These are phyloP conservation scores for Serpula lacrymans DNA, from an alignment of 768 basidiomycete genomes.

Conservation along the genomic window DNA sequence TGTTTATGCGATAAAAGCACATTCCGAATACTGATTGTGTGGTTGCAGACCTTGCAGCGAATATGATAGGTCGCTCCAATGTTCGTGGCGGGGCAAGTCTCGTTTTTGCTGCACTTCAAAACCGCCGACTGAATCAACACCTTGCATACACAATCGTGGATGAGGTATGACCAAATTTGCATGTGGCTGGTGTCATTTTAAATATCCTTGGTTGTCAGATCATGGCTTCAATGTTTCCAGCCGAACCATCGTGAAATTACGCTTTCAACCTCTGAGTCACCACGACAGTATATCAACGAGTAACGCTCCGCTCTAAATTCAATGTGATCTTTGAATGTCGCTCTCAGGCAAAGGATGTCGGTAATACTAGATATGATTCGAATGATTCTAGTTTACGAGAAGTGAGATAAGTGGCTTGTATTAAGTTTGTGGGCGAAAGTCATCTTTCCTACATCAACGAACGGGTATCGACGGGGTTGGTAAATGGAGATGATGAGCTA, in stretches of 20 bases:
- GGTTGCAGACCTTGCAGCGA: constrained; percentile 80
- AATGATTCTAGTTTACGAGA: too few species aligned
- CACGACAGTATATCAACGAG: too few species aligned
- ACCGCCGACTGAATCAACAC: constrained; percentile 91
- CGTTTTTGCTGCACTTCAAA: constrained; percentile 92
- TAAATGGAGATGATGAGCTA: too few species aligned
- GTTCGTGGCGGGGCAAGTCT: constrained; percentile 89
- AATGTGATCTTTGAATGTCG: too few species aligned
- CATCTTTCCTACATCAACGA: too few species aligned
- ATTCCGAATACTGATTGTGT: neutral
- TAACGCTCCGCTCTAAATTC: too few species aligned
- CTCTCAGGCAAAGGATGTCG: too few species aligned
- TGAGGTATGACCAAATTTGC: constrained; percentile 54
- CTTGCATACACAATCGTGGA: constrained; percentile 85
- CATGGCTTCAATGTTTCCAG: constrained; percentile 60
- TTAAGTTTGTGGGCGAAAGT: too few species aligned
- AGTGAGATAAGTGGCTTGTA: too few species aligned
- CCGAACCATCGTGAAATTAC: constrained; percentile 23
- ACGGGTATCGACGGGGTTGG: too few species aligned
- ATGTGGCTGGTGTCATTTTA: neutral
- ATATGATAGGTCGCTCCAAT: constrained; percentile 97
- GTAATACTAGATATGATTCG: too few species aligned
- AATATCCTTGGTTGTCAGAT: constrained; percentile 37
- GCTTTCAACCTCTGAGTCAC: too few species aligned
- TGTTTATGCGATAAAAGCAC: constrained; percentile 6